These are phyloP conservation scores for Epichloe sibirici DNA, from an alignment of 2,329 filamentous ascomycete species.

Conservation along the genomic window DNA sequence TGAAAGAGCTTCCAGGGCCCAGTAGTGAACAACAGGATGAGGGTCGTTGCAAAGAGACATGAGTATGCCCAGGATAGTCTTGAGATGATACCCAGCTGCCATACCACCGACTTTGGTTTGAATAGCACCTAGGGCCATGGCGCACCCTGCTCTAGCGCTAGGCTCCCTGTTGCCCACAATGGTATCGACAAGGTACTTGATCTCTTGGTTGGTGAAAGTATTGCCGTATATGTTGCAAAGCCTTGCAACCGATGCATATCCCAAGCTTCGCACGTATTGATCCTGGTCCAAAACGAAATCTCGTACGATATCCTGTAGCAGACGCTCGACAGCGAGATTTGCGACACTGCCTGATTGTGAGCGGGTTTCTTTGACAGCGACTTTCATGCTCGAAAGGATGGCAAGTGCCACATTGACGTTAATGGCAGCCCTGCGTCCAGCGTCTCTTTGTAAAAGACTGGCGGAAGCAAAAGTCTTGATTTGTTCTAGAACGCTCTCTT, in stretches of 20 bases:
- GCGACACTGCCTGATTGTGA: constrained; percentile 62
- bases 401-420: constrained; percentile 81
- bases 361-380: constrained; percentile 69
- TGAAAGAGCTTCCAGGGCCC: constrained; percentile 81
- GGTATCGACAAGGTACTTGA: constrained; percentile 85
- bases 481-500: constrained; percentile 92
- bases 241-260: constrained; percentile 73
- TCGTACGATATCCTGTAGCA: constrained; percentile 63
- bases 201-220: constrained; percentile 74
- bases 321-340: constrained; percentile 64
- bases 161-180: constrained; percentile 92
- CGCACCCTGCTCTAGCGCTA: constrained; percentile 84
- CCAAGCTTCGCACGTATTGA: constrained; percentile 72
- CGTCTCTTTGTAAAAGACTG: constrained; percentile 67
- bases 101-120: constrained; percentile 94
- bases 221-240: constrained; percentile 80
- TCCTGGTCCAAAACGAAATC: constrained; percentile 73
- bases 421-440: constrained; percentile 80
- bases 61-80: constrained; percentile 94
- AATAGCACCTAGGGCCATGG: constrained; percentile 84
- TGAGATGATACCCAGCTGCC: constrained; percentile 91
- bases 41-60: constrained; percentile 95
- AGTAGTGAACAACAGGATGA: constrained; percentile 90
- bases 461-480: constrained; percentile 82
- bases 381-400: constrained; percentile 66